These are phyloP conservation scores for Prunus mume DNA, from an alignment of 306 rosid species.

Conservation along the genomic window DNA sequence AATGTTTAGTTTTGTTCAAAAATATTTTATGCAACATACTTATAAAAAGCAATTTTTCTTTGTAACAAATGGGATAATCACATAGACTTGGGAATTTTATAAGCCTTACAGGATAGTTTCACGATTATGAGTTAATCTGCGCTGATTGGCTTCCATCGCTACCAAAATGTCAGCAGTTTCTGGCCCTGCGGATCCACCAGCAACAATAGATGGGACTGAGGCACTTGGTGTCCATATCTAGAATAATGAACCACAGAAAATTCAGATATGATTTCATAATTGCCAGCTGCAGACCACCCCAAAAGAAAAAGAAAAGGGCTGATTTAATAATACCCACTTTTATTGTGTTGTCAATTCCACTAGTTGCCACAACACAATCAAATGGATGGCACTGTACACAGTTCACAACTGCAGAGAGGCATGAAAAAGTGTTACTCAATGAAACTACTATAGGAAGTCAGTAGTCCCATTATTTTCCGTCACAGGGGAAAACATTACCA, in stretches of 20 bases:
- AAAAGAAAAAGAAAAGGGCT: not conserved
- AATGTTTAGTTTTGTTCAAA: not conserved
- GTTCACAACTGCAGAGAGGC: constrained; percentile 68
- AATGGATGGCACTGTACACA: constrained; percentile 88
- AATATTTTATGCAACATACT: not conserved
- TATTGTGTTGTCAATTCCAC: constrained; percentile 93
- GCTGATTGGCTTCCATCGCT: constrained; percentile 78
- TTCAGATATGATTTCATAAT: constrained; percentile 27
- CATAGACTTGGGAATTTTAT: constrained; percentile 5
- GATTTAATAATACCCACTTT: constrained; percentile 55
- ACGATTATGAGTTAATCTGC: constrained; percentile 58
- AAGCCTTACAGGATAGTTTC: constrained; percentile 75
- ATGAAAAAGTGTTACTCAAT: constrained; percentile 18
- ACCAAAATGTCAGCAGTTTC: constrained; percentile 61
- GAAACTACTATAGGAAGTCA: constrained; percentile 7
- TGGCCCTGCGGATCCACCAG: constrained; percentile 72
- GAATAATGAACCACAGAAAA: constrained; percentile 27
- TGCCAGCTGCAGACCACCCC: not conserved
- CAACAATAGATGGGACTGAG: constrained; percentile 70
- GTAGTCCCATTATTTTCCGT: not conserved
- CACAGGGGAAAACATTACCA: constrained; percentile 47
- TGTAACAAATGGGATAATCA: not conserved
- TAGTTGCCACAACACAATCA: constrained; percentile 92
- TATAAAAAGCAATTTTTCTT: not conserved
- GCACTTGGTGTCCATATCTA: constrained; percentile 92